Evolutionary conservation across 1,284 basidiomycete species (phyloP).

Genomic region (Pascua guehoae): DNA sequence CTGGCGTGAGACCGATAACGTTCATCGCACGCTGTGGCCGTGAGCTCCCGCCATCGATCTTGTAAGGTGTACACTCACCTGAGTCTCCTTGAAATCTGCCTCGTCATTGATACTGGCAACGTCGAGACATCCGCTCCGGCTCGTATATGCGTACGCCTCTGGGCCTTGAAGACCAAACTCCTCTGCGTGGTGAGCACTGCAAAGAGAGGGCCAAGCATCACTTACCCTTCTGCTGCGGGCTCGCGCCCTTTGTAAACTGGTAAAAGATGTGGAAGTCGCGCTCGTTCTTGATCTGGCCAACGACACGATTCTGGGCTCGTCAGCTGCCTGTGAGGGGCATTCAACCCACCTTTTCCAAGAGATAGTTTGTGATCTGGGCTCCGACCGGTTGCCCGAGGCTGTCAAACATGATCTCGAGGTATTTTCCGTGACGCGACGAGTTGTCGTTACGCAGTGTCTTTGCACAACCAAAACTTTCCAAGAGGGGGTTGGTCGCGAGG

Average conservation of each 20-base stretch:
- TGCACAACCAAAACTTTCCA: slow-evolving; percentile 98
- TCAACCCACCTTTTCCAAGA: slow-evolving; percentile 74
- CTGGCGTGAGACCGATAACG: slow-evolving; percentile 75
- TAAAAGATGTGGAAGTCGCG: slow-evolving; percentile 99
- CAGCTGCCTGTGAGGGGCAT: slow-evolving; percentile 4
- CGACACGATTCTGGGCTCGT: slow-evolving; percentile 67
- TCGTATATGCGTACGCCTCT: slow-evolving; percentile 92
- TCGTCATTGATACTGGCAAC: slow-evolving; percentile 89
- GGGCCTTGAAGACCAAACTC: slow-evolving; percentile 95
- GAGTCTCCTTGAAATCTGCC: slow-evolving; percentile 81
- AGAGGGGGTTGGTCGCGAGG: slow-evolving; percentile 93
- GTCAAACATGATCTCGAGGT: slow-evolving; percentile 99
- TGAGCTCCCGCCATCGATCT: not conserved
- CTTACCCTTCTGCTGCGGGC: slow-evolving; percentile 76
- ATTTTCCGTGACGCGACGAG: slow-evolving; percentile 98
- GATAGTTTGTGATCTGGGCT: slow-evolving; percentile 97
- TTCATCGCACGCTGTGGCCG: slow-evolving; percentile 78
- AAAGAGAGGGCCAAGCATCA: slow-evolving; percentile 1
- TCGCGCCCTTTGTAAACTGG: slow-evolving; percentile 96
- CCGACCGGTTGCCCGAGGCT: slow-evolving; percentile 87
- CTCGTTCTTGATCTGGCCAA: slow-evolving; percentile 94
- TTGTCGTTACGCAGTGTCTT: slow-evolving; percentile 99
- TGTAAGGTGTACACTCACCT: slow-evolving; percentile 55
- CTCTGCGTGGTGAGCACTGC: slow-evolving; percentile 56
- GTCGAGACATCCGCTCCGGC: slow-evolving; percentile 83